Percentiles rank a stretch among this genome's conserved stretches.
Evolutionary conservation across 306 rosid species (phyloP).

Genomic region (Astragalus glycyphyllos): DNA sequence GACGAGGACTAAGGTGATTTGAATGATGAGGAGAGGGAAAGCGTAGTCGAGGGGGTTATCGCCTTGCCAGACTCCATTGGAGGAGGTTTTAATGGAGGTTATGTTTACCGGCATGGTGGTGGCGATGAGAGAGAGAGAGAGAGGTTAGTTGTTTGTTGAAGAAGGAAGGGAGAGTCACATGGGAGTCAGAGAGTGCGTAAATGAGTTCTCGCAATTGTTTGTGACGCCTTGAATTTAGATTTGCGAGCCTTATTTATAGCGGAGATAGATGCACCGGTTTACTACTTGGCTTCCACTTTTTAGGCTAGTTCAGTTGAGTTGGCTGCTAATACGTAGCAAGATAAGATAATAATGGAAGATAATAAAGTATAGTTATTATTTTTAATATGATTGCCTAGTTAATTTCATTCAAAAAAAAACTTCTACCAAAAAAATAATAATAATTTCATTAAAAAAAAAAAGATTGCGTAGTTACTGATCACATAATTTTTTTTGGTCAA

Average conservation of each 20-base stretch:
- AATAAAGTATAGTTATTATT: no score
- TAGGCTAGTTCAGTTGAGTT: neutral
- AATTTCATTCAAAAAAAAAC: no score
- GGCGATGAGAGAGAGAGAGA: neutral
- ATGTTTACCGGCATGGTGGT: constrained; percentile 49
- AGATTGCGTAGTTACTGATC: no score
- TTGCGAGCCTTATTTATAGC: constrained; percentile 8
- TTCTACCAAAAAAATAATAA: no score
- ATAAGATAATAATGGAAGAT: no score
- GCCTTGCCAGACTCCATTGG: constrained; percentile 86
- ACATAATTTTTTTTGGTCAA: no score
- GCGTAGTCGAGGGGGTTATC: constrained; percentile 77
- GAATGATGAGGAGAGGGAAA: constrained; percentile 79
- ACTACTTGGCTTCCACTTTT: neutral
- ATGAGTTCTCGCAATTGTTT: neutral
- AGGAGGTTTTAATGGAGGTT: constrained; percentile 70
- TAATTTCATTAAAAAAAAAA: no score
- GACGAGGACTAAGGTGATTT: constrained; percentile 56
- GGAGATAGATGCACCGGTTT: neutral
- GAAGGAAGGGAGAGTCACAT: neutral
- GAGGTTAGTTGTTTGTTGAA: neutral
- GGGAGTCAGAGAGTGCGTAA: neutral
- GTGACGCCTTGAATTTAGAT: neutral
- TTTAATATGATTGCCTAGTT: no score
- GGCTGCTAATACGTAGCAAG: neutral